Evolutionary conservation across 225 moss, liverwort and hornwort genomes (phyloP).

Genomic region (Physcomitrium patens): DNA sequence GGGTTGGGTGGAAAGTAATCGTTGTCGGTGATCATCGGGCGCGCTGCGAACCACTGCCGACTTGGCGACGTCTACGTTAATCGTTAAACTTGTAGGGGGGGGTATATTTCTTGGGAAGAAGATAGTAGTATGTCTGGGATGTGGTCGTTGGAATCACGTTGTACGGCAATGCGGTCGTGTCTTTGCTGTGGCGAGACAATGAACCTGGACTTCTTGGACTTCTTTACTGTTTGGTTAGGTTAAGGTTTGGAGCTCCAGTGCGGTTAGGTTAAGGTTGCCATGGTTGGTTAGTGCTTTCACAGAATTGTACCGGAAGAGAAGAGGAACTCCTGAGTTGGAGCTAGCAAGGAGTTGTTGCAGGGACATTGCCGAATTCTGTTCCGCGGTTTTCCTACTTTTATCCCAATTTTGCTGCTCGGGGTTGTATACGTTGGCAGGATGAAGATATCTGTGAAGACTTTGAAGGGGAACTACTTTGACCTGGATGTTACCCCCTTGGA

Average conservation of each 20-base stretch:
- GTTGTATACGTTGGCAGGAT: not conserved
- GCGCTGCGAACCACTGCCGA: not conserved
- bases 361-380: too few relatives aligned
- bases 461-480: constrained; percentile 18
- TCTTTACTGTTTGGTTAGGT: too few relatives aligned
- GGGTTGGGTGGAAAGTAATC: constrained; percentile 11
- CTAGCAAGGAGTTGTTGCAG: too few relatives aligned
- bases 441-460: constrained; percentile 19
- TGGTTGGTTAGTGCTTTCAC: too few relatives aligned
- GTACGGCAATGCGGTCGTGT: constrained; percentile 32
- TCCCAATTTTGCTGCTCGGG: too few relatives aligned
- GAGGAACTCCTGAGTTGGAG: too few relatives aligned
- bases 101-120: constrained; percentile 23
- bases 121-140: constrained; percentile 15
- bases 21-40: not conserved
- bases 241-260: too few relatives aligned
- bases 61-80: not conserved
- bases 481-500: constrained; percentile 2
- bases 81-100: not conserved
- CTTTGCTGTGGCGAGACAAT: not conserved
- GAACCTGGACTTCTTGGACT: constrained; percentile 12
- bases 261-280: too few relatives aligned
- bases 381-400: too few relatives aligned
- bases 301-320: constrained; percentile 9
- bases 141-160: constrained; percentile 13